Base-by-base conservation (phyloP, 192 early-diverging fungal species). In the Coemansia sp. region DNA sequence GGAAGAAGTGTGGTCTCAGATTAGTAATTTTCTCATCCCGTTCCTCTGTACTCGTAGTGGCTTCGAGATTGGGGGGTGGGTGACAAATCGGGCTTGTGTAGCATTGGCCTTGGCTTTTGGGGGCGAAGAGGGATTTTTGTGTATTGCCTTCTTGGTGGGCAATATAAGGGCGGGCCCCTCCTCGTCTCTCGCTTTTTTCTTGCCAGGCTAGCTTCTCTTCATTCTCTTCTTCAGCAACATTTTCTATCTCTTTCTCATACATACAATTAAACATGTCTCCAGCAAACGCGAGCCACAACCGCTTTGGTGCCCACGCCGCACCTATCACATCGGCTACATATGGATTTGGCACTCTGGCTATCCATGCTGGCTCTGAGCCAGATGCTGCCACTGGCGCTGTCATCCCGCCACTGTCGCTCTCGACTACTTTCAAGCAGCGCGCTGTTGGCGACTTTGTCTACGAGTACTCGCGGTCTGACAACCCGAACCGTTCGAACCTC, bases 361-460 rank as follows among this genome's bases (percentile, higher is more conserved):
- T 99, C 59, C 97, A 99, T 67, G 93, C 94, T 39, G 97, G 94
- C 6, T 90, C 95, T 62, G 82, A 90, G 60, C 91, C 94, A 41
- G 96, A 99, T 70, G 89, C 92, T 24, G 73, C 87, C 64, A 98
- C 95, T 15, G 95, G 96, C 41, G 97, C 97, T n/a, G 97, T 99
- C 13, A 97, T 99, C 65, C 97, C 97, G 41, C 86, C 97, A 13
- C 84, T 99, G 37, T 93, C 91, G 20, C 87, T 99, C 58, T 97
- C 96, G 9, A 99, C 97, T 35, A 99, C 97, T 11, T 99, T 96
- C 80, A 92, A 92, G 80, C 97, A 99, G 85, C 80, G 83, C 34
- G 85, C 89, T 24, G 95, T 96, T n/a, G 96, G 96, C 66, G 90
- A 92, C 61, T 93, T 95, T 84, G 88, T 89, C 78, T 94, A 85